Percentiles rank a stretch among this genome's conserved stretches.
Conservation (phyloP, 2,329 filamentous ascomycete species). For the Pestalotiopsis fici region DNA sequence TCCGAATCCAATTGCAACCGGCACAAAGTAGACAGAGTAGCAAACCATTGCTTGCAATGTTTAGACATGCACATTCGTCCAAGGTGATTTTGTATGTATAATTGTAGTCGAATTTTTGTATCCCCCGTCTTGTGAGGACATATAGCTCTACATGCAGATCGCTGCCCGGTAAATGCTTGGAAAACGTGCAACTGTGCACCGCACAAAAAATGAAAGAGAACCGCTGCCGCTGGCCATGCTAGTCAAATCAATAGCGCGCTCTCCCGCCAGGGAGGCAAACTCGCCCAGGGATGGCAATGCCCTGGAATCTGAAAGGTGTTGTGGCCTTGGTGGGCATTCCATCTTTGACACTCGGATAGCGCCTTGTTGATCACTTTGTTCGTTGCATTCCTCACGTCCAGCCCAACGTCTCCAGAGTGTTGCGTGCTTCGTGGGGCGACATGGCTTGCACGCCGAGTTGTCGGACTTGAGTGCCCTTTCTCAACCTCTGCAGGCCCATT, state of each 20-base stretch:
- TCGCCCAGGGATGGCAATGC: background rate
- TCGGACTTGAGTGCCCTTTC: constrained; percentile 60
- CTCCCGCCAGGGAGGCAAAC: background rate
- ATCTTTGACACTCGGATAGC: background rate
- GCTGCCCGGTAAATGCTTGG: background rate
- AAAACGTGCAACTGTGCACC: background rate
- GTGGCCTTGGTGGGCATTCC: background rate
- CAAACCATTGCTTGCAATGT: too few species aligned
- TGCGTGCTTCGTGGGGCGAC: constrained; percentile 53
- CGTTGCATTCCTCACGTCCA: constrained; percentile 36
- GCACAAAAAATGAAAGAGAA: background rate
- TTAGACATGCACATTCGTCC: too few species aligned
- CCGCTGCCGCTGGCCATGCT: background rate
- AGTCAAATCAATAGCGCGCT: background rate
- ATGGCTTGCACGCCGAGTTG: constrained; percentile 61
- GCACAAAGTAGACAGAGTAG: too few species aligned
- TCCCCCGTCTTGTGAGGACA: background rate
- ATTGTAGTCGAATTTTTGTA: background rate
- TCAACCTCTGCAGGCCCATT: constrained; percentile 59
- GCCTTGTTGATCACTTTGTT: background rate
- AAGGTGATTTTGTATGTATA: too few species aligned
- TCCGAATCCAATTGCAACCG: too few species aligned
- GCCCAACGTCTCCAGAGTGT: constrained; percentile 59
- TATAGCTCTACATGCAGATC: background rate
- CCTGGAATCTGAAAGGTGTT: background rate